Conservation (phyloP, 441 rosid species). For the Eruca vesicaria region DNA sequence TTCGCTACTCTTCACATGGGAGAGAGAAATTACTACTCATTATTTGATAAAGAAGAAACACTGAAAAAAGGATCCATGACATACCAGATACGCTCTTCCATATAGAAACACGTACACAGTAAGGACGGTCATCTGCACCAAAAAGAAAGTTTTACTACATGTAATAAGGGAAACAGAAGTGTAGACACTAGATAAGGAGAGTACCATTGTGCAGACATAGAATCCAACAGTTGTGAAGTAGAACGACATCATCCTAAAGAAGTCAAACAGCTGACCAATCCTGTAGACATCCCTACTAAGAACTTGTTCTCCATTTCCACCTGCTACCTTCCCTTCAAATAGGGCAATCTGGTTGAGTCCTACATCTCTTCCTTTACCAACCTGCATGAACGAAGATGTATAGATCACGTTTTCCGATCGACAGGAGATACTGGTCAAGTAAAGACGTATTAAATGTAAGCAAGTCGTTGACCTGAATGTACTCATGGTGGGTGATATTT, state of each 20-base stretch:
- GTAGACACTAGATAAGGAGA: conserved; percentile 18
- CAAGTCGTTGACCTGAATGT: conserved; percentile 70
- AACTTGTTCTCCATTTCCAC: conserved; percentile 99
- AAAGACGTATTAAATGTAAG: conserved; percentile 5
- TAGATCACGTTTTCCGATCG: conserved; percentile 25
- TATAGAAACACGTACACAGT: conserved; percentile 85
- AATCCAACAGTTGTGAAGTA: conserved; percentile 93
- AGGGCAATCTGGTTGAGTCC: conserved; percentile 97
- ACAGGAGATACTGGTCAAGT: conserved; percentile 14
- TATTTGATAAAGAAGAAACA: conserved; percentile 10
- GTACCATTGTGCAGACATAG: conserved; percentile 97
- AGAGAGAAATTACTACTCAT: conserved; percentile 3
- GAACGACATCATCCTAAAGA: conserved; percentile 96
- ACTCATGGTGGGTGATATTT: conserved; percentile 94
- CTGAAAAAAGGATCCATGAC: conserved; percentile 17
- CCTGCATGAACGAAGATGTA: conserved; percentile 47
- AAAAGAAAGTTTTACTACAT: conserved; percentile 25
- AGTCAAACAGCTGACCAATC: conserved; percentile 94
- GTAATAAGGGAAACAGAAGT: conserved; percentile 15
- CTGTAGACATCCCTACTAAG: conserved; percentile 94
- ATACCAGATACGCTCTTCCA: conserved; percentile 94
- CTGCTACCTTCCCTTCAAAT: conserved; percentile 97
- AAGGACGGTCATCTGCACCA: conserved; percentile 94
- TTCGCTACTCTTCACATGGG: neutral
- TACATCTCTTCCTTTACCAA: conserved; percentile 99